These are phyloP conservation scores for Psilocybe sp. DNA, from an alignment of 768 basidiomycete genomes.

Conservation along the genomic window DNA sequence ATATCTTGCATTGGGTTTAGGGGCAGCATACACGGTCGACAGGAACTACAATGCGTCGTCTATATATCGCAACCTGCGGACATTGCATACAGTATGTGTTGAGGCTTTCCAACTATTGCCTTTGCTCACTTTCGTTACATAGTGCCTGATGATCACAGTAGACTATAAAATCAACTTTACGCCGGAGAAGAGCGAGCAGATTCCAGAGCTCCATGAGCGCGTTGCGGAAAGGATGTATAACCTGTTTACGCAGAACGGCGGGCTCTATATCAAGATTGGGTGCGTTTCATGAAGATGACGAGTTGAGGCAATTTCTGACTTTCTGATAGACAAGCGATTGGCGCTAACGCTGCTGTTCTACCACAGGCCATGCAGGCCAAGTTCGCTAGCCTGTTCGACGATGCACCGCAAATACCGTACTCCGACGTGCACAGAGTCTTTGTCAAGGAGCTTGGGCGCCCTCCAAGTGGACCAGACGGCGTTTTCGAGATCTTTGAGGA, in stretches of 20 bases:
- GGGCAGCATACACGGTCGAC: slow-evolving; percentile 43
- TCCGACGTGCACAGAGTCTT: slow-evolving; percentile 67
- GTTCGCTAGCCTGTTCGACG: slow-evolving; percentile 83
- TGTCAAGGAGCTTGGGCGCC: slow-evolving; percentile 61
- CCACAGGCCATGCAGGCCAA: slow-evolving; percentile 81
- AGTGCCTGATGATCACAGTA: slow-evolving; percentile 69
- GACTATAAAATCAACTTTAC: slow-evolving; percentile 91
- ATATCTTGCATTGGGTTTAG: slow-evolving; percentile 37
- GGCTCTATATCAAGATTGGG: slow-evolving; percentile 85
- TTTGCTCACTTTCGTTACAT: neutral
- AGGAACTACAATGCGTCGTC: slow-evolving; percentile 56
- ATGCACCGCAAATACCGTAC: slow-evolving; percentile 83
- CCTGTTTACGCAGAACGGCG: slow-evolving; percentile 79
- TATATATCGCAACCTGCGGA: slow-evolving; percentile 49
- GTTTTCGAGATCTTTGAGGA: slow-evolving; percentile 80
- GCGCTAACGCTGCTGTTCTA: slow-evolving; percentile 81
- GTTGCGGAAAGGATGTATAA: slow-evolving; percentile 76
- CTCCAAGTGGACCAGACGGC: slow-evolving; percentile 64
- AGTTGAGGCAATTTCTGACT: neutral
- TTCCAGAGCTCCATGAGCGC: slow-evolving; percentile 80
- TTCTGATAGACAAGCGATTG: slow-evolving; percentile 63
- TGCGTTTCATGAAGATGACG: slow-evolving; percentile 8
- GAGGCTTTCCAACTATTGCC: neutral
- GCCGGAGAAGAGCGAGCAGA: slow-evolving; percentile 63
- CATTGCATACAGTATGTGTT: slow-evolving; percentile 45